Percentiles rank a stretch among this genome's conserved stretches.
Conservation (phyloP, 2,329 filamentous ascomycete genomes). For the Beauveria varroae region DNA sequence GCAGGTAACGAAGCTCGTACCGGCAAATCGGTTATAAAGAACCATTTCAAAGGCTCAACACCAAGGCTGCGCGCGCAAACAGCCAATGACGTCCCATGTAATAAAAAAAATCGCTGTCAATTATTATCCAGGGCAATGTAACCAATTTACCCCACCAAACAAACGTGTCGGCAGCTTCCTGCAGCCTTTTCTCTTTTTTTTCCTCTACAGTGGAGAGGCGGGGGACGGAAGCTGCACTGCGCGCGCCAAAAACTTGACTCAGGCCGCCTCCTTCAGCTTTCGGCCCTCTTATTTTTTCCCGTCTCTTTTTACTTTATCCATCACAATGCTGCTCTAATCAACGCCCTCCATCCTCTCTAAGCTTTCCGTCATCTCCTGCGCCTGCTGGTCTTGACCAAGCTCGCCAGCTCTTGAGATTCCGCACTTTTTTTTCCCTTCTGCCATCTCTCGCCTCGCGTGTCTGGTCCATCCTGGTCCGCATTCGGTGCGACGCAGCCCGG, state of each 20-base stretch:
- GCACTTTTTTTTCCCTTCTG: neutral
- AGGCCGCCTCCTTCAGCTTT: neutral
- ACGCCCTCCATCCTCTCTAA: neutral
- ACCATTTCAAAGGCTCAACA: neutral
- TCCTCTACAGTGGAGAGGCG: neutral
- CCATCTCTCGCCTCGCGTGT: neutral
- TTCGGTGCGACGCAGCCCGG: neutral
- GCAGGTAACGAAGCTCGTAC: too few relatives aligned
- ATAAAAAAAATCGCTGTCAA: neutral
- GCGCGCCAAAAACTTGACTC: constrained; percentile 3
- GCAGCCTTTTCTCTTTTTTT: neutral
- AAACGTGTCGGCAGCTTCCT: neutral
- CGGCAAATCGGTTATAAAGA: too few relatives aligned
- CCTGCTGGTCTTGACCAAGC: constrained; percentile 9
- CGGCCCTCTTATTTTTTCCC: neutral
- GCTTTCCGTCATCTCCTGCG: neutral
- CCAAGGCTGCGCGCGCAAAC: neutral
- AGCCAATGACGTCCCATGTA: neutral
- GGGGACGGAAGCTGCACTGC: neutral
- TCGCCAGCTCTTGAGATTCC: neutral
- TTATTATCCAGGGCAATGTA: neutral
- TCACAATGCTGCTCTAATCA: constrained; percentile 10
- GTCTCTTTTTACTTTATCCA: neutral
- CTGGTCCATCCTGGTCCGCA: constrained; percentile 1
- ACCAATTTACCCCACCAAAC: neutral